Percentiles rank a stretch among this genome's conserved stretches.
phyloP scores from a whole-genome alignment of 1,284 basidiomycete genomes.

The Ceratobasidium sp. region DNA sequence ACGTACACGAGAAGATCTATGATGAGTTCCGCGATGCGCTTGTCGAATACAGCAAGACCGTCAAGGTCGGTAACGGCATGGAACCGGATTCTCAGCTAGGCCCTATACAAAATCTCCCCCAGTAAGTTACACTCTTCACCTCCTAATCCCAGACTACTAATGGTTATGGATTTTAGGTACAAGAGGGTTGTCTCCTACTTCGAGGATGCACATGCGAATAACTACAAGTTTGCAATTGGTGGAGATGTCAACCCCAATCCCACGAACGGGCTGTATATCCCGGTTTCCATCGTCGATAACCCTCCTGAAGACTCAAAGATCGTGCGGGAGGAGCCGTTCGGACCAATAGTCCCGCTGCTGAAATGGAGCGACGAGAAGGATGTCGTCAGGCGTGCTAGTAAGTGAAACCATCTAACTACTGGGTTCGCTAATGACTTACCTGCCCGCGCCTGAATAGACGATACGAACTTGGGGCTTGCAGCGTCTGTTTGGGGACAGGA shows the following conservation, averaged over 20 bases:
- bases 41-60: conserved; percentile 56
- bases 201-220: neutral
- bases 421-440: too few species aligned
- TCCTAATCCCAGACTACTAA: neutral
- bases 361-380: conserved; percentile 10
- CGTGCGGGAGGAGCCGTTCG: conserved; percentile 4
- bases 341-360: neutral
- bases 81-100: conserved; percentile 51
- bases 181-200: neutral
- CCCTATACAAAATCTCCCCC: conserved; percentile 13
- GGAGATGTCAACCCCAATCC: conserved; percentile 1
- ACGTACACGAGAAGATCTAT: conserved; percentile 63
- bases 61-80: conserved; percentile 66
- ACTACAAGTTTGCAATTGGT: neutral
- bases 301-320: conserved; percentile 1
- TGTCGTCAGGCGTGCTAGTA: neutral
- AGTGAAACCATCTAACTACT: neutral
- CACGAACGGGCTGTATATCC: neutral
- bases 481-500: conserved; percentile 38
- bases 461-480: conserved; percentile 24
- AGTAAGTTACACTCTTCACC: neutral
- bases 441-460: conserved; percentile 24
- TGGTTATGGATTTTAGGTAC: neutral
- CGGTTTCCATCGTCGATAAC: neutral
- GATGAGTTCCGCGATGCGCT: conserved; percentile 57